Evolutionary conservation across 441 rosid genomes (phyloP).

Genomic region (Pelargonium citronellum): DNA sequence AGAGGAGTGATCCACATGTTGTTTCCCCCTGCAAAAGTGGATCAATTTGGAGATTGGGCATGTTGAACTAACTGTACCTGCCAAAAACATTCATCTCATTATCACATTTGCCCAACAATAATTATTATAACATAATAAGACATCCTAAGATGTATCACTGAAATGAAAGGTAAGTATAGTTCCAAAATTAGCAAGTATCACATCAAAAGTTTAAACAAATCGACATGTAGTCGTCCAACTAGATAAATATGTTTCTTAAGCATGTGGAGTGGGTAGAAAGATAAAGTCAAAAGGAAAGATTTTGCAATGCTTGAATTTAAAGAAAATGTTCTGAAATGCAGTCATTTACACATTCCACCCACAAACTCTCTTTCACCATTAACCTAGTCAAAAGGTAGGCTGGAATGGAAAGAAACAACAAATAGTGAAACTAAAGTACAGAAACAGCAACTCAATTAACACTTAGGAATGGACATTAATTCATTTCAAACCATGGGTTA

Average conservation of each 20-base stretch:
- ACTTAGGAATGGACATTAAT: no score
- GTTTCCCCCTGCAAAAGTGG: conserved; percentile 66
- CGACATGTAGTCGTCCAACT: background rate
- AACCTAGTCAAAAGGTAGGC: background rate
- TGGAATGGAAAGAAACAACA: background rate
- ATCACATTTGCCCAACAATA: background rate
- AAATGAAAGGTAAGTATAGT: background rate
- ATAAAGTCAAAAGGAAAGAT: no score
- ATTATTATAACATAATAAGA: background rate
- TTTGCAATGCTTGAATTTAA: background rate
- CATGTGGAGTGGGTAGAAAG: no score
- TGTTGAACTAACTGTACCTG: conserved; percentile 28
- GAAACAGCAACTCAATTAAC: background rate
- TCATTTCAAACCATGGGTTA: no score
- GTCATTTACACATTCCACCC: background rate
- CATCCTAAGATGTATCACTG: background rate
- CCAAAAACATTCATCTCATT: conserved; percentile 6
- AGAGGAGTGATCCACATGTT: conserved; percentile 60
- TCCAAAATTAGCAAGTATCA: background rate
- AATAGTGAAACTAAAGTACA: background rate
- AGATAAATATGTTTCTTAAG: no score
- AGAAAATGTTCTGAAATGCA: background rate
- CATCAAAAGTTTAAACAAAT: background rate
- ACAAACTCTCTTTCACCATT: background rate
- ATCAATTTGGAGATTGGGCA: conserved; percentile 43